Conservation (phyloP, 1,139 yeast genomes). For the Protomyces lactucae-debilis region DNA sequence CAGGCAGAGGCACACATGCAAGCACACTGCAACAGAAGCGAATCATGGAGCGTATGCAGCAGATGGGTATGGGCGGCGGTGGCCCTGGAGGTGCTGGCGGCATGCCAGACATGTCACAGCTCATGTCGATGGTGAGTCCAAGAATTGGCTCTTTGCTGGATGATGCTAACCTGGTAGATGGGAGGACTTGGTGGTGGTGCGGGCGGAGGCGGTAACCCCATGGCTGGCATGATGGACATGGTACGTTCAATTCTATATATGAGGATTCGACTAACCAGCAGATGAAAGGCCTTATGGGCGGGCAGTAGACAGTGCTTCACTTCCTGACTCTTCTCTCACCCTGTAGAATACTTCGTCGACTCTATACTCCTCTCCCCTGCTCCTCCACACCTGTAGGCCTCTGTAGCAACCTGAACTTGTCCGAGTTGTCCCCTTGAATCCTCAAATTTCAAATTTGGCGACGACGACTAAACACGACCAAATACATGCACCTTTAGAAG, state of each 20-base stretch:
- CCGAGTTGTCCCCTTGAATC: not conserved
- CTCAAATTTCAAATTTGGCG: not conserved
- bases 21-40: conserved; percentile 18
- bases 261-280: not conserved
- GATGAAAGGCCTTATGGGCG: conserved; percentile 1
- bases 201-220: not conserved
- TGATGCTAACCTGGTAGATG: not conserved
- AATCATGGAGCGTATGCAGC: conserved; percentile 24
- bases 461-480: not conserved
- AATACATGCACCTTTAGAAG: not conserved
- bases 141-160: too few relatives aligned
- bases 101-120: conserved; percentile 26
- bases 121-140: conserved; percentile 24
- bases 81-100: conserved; percentile 19
- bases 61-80: conserved; percentile 24
- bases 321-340: not conserved
- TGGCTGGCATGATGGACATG: conserved; percentile 1
- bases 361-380: not conserved
- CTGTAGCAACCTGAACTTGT: too few relatives aligned
- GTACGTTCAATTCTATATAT: not conserved
- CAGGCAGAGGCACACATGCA: conserved; percentile 36
- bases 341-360: not conserved
- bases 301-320: not conserved
- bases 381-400: not conserved
- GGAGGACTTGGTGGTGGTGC: conserved; percentile 1